These are phyloP conservation scores for Paulownia fortunei DNA, from an alignment of 257 asterid species.

Conservation along the genomic window DNA sequence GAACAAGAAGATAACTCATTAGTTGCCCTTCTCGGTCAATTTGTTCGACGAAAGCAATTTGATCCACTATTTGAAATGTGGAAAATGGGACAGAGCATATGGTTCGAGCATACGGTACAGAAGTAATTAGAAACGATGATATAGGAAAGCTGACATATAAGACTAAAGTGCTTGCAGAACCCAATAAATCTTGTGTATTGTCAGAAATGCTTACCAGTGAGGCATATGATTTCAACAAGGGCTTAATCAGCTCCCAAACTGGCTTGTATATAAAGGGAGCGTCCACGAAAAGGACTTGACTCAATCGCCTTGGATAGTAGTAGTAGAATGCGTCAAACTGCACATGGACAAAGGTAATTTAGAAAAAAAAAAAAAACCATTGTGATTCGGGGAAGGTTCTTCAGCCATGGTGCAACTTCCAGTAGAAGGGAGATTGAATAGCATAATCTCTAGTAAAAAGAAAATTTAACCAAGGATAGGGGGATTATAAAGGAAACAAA, in stretches of 20 bases:
- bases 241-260: constrained; percentile 74
- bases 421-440: neutral
- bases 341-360: constrained; percentile 9
- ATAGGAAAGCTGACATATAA: neutral
- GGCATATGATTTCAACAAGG: constrained; percentile 68
- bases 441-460: neutral
- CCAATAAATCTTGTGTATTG: neutral
- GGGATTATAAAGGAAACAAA: neutral
- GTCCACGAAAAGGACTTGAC: constrained; percentile 74
- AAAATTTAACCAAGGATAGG: neutral
- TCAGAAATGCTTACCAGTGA: constrained; percentile 58
- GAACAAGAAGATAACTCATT: neutral
- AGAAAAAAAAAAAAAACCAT: neutral
- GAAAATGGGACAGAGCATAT: no score
- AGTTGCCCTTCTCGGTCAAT: neutral
- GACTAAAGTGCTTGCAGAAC: neutral
- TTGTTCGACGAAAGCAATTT: neutral
- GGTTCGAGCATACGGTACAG: neutral
- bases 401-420: neutral
- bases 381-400: no score
- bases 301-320: constrained; percentile 75
- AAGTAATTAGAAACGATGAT: neutral
- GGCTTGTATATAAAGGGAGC: constrained; percentile 84
- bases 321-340: constrained; percentile 81
- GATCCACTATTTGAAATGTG: neutral